Evolutionary conservation across 2,329 filamentous ascomycete species (phyloP), one percentile per base, ranked within the genome.

Genomic region (Dryadomyces quercivorus): DNA sequence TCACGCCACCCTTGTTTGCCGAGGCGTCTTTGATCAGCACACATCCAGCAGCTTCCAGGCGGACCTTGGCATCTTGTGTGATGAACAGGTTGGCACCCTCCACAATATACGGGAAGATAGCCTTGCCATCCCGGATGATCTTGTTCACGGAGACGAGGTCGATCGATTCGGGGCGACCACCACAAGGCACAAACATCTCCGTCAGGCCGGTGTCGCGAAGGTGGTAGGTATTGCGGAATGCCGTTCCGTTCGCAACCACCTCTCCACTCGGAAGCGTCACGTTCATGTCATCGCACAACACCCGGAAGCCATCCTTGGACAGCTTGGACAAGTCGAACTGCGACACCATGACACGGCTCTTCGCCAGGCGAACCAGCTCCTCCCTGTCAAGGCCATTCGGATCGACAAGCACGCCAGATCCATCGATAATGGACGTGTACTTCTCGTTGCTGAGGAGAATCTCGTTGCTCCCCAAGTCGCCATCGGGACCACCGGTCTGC

Each of bases 1-100:
- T 98, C 48, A 98, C 93, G 68, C 93, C 93, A 60, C 93, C 93
- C 77, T 98, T 98, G 80, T 98, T 98, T 55, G 92, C 91, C 42
- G 89, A 95, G 5, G 93, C 93, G 69, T 98, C 93, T 75, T 98
- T 98, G 84, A 90, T 96, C 44, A 98, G 72, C 63, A 97, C 82
- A 66, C 89, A 94, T 57, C 93, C 93, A n/a, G 92, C 91, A 63
- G 89, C 85, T 73, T 98, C 93, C 15, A 98, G 82, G 22, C 90
- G 87, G 54, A 97, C 79, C 75, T 97, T 97, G 63, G 92, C 92
- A 64, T 98, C 93, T 70, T 98, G 93, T 0, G 93, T 96, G 72
- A 98, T 94, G 80, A 98, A 98, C 54, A 98, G 77, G 69, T 62
- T 98, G 70, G 93, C 93, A 53, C 93, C 93, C 72, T 98, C 93